These are phyloP conservation scores for Bothriochloa decipiens DNA, from an alignment of 176 grass and related monocot species.

Conservation along the genomic window DNA sequence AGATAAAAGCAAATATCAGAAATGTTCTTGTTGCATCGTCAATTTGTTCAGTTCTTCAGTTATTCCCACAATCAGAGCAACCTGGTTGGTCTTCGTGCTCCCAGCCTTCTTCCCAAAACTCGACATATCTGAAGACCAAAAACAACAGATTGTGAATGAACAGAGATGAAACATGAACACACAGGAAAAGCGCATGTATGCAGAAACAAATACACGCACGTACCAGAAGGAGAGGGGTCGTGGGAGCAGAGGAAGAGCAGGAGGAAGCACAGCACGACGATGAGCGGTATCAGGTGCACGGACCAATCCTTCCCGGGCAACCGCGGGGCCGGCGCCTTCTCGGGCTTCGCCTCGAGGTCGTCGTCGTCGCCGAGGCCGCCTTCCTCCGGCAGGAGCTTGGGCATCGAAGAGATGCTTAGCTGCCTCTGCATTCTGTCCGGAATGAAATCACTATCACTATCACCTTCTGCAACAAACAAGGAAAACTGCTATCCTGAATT, in stretches of 20 bases:
- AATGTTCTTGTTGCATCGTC: not conserved
- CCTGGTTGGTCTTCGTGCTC: conserved; percentile 17
- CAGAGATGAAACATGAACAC: not conserved
- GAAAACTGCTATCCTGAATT: conserved; percentile 7
- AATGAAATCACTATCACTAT: not conserved
- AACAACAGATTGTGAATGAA: not conserved
- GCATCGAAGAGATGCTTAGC: conserved; percentile 48
- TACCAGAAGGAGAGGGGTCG: conserved; percentile 30
- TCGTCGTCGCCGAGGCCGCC: not conserved
- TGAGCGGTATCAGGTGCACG: conserved; percentile 52
- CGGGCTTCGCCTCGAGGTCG: conserved; percentile 55
- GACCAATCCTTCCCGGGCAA: conserved; percentile 12
- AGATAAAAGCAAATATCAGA: not conserved
- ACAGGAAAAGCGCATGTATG: not conserved
- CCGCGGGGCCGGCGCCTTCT: conserved; percentile 35
- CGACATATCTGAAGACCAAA: conserved; percentile 39
- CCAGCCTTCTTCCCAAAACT: conserved; percentile 33
- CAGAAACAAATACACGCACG: too few relatives aligned
- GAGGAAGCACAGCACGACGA: conserved; percentile 47
- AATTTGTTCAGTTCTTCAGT: not conserved
- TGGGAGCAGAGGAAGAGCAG: conserved; percentile 58
- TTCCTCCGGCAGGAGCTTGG: conserved; percentile 33
- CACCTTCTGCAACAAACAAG: not conserved
- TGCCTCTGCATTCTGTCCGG: conserved; percentile 50
- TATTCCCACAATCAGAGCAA: conserved; percentile 24